Conservation (phyloP, 73 alveolate species). For the Paramecium primaurelia region DNA sequence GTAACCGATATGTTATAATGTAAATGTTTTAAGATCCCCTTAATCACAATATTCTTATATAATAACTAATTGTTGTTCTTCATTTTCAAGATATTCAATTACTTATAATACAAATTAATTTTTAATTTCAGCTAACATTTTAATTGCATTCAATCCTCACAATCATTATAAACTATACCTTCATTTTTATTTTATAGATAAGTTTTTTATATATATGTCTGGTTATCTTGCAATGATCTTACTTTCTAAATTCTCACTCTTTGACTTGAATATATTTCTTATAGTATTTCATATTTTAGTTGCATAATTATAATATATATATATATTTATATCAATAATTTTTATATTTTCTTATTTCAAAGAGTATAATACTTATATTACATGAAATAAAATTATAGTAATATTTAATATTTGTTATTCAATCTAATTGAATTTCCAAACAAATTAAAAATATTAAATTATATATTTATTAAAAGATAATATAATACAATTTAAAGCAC, state of each 20-base stretch:
- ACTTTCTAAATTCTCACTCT: constrained; percentile 13
- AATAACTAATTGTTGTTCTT: constrained; percentile 11
- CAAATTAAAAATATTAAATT: too few species aligned
- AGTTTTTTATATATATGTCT: constrained; percentile 24
- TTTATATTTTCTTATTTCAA: neutral
- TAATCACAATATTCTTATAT: constrained; percentile 41
- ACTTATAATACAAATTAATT: constrained; percentile 14
- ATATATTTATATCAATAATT: neutral
- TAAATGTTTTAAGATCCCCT: constrained; percentile 39
- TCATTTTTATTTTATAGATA: constrained; percentile 22
- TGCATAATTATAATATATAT: neutral
- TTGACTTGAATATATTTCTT: constrained; percentile 30
- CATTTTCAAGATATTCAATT: constrained; percentile 35
- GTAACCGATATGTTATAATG: constrained; percentile 17
- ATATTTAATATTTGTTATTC: too few species aligned
- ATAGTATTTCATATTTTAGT: neutral
- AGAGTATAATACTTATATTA: neutral
- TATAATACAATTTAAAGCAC: too few species aligned
- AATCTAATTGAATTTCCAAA: too few species aligned
- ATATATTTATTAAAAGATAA: too few species aligned
- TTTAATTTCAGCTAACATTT: neutral
- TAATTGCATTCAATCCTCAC: constrained; percentile 35
- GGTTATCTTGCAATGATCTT: neutral
- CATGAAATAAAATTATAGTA: too few species aligned
- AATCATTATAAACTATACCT: neutral